Base-by-base conservation (phyloP, 331 rosid species). In the Cydonia oblonga region DNA sequence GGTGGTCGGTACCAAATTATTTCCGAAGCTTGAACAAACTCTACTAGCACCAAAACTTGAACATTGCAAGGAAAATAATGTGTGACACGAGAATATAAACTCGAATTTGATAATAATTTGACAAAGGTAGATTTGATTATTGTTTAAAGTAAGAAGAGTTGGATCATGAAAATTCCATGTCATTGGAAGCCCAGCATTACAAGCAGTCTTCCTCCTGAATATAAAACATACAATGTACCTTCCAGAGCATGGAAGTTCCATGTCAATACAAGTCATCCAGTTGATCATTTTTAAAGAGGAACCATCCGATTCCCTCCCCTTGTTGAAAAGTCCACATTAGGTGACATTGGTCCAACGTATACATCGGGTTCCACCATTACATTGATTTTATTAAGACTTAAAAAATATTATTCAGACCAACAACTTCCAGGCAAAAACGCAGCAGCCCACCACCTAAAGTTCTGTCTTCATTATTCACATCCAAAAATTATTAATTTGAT, bases 311-410 rank as follows among this genome's bases (percentile, higher is more conserved):
- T 49, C 54, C 54, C 3, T 10, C 16, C 64, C 69, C 77, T 30
- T 16, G 81, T 67, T 15, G 78, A 79, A 66, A 24, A 58, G 49
- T 65, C 68, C 60, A n/a, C 65, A 46, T 58, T 13, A 1, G 52
- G 38, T 4, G 49, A 30, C 68, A n/a, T 33, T 29, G 44, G 56
- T 20, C 76, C 51, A 64, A 40, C 20, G 26, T n/a, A 5, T 18
- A 40, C 68, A 18, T 58, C 33, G n/a, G 20, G 1, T 6, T 49
- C 54, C 54, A 49, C 54, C 54, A 6, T 60, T 26, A 5, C 28
- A 7, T 1, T 11, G 32, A 30, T 3, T 35, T 35, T 35, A 9
- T 9, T 35, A 35, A 0, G 3, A 35, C 38, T 33, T 33, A 38
- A 69, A 52, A 6, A 9, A 56, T 20, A 56, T 56, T 23, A 33